A percentile compares a stretch with the other conserved stretches of the same genome.
phyloP scores from a whole-genome alignment of 2,329 filamentous ascomycete genomes.

The Fusarium phyllophilum region DNA sequence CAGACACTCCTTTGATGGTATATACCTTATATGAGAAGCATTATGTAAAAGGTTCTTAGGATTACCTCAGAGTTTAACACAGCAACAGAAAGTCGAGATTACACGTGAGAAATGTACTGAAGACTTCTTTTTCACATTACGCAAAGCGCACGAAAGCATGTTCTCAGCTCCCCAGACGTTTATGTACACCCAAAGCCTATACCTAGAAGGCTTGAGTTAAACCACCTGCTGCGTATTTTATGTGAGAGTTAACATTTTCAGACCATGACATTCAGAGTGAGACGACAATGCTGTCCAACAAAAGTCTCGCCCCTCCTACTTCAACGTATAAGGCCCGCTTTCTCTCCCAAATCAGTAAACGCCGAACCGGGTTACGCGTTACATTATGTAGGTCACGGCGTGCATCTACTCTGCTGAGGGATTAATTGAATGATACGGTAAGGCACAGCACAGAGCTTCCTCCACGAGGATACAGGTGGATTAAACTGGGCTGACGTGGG shows the following conservation, averaged over 20 bases:
- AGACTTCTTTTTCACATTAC: not conserved
- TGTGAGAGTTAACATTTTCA: rapidly evolving
- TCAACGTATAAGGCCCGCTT: not conserved
- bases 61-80: rapidly evolving
- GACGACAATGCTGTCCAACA: no score
- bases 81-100: not conserved
- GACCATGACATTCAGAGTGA: no score
- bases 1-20: not conserved
- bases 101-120: rapidly evolving
- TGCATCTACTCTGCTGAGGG: not conserved
- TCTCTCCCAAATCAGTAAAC: not conserved
- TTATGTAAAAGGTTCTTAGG: not conserved
- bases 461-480: not conserved
- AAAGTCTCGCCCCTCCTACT: not conserved
- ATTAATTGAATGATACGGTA: not conserved
- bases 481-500: not conserved
- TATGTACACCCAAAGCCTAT: not conserved
- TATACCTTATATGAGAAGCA: not conserved
- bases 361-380: not conserved
- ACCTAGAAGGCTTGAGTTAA: not conserved
- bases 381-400: not conserved
- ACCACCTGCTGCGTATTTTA: not conserved
- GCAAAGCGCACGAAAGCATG: not conserved
- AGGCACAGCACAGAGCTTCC: not conserved
- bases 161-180: not conserved